Conservation (phyloP, 1,284 basidiomycete species). For the Austropuccinia psidii region DNA sequence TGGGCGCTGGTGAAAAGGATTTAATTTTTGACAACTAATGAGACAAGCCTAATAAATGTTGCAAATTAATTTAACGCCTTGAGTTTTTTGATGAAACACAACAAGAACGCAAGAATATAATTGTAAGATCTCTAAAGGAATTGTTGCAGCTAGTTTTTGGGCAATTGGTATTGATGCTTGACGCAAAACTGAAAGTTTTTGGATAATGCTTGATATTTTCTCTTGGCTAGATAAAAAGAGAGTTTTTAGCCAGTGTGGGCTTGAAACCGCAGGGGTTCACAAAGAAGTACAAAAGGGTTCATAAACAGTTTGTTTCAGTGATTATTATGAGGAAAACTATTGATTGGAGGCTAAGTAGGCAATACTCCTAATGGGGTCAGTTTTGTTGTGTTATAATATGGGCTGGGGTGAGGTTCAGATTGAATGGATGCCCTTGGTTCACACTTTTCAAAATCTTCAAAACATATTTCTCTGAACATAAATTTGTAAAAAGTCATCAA, state of each 20-base stretch:
- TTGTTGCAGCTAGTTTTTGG: constrained; percentile 5
- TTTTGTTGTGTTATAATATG: constrained; percentile 8
- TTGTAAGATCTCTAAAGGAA: constrained; percentile 18
- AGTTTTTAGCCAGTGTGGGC: no score
- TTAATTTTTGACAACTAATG: neutral
- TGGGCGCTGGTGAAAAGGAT: neutral
- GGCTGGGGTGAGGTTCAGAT: neutral
- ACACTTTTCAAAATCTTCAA: constrained; percentile 16
- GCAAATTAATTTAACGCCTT: constrained; percentile 29
- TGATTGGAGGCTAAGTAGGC: no score
- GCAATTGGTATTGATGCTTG: constrained; percentile 15
- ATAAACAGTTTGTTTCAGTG: no score
- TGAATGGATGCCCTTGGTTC: constrained; percentile 31
- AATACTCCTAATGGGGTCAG: no score
- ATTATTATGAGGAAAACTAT: no score
- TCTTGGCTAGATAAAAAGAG: neutral
- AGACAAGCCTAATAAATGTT: constrained; percentile 34
- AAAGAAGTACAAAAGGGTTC: no score
- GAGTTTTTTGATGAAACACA: constrained; percentile 17
- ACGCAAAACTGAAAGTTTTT: neutral
- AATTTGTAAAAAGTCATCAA: neutral
- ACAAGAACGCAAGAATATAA: constrained; percentile 21
- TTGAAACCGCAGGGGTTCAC: no score
- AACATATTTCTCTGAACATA: neutral
- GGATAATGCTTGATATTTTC: constrained; percentile 11